Percentiles rank a stretch among this genome's conserved stretches.
phyloP scores from a whole-genome alignment of 345 rosid species.

The Arabidopsis suecica region DNA sequence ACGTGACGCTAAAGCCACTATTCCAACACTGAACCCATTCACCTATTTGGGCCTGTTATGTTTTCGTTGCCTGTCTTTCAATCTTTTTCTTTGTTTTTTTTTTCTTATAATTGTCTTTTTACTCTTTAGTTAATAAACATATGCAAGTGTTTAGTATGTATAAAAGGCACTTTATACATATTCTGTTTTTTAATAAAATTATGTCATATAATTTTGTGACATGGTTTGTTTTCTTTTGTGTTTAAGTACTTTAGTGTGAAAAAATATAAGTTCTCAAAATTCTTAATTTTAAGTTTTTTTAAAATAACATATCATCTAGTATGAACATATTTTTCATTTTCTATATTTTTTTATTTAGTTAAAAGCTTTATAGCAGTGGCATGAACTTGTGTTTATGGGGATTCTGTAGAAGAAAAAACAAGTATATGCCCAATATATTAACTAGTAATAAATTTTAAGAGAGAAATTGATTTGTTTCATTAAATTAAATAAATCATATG shows the following conservation, averaged over 20 bases:
- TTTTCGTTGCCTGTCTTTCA: not conserved
- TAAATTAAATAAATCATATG: slow-evolving; percentile 2
- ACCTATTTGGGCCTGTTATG: slow-evolving; percentile 15
- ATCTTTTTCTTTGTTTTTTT: not conserved
- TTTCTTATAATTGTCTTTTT: not conserved
- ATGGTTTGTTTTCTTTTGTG: not conserved
- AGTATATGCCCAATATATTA: not conserved
- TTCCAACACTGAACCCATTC: slow-evolving; percentile 22
- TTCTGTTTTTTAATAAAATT: no score
- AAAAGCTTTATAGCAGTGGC: not conserved
- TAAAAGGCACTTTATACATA: no score
- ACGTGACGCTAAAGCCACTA: not conserved
- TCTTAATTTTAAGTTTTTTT: not conserved
- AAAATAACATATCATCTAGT: not conserved
- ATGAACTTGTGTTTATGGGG: not conserved
- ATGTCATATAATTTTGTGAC: no score
- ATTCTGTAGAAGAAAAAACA: not conserved
- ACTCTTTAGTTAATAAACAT: no score
- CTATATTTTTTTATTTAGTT: not conserved
- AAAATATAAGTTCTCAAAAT: not conserved
- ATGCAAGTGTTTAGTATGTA: no score
- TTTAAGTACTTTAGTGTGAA: not conserved
- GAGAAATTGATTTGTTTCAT: not conserved
- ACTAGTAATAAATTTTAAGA: not conserved
- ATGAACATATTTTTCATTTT: not conserved